These are phyloP conservation scores for Austroboletus rostrupii DNA, from an alignment of 1,284 basidiomycete species.

Conservation along the genomic window DNA sequence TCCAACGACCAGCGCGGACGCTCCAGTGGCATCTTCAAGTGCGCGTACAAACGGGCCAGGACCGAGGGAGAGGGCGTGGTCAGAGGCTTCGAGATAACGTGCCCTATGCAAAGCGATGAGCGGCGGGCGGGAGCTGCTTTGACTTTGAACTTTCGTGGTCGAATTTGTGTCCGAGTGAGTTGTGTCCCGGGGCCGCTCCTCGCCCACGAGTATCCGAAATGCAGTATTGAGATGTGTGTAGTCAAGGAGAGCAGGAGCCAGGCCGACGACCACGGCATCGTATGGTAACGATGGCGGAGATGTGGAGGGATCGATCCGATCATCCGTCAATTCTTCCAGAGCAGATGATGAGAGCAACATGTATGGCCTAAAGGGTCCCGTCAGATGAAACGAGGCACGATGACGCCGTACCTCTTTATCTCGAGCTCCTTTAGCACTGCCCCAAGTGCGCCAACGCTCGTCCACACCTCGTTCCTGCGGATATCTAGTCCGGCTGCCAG, in stretches of 20 bases:
- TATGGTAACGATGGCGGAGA: conserved; percentile 21
- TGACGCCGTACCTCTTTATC: conserved; percentile 38
- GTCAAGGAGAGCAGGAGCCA: conserved; percentile 50
- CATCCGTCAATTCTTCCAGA: conserved; percentile 42
- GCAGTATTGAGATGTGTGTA: conserved; percentile 62
- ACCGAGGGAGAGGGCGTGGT: conserved; percentile 56
- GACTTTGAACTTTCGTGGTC: neutral
- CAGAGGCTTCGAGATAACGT: conserved; percentile 42
- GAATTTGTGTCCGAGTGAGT: neutral
- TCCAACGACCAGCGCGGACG: conserved; percentile 54
- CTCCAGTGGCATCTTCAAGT: conserved; percentile 52
- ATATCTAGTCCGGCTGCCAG: conserved; percentile 50
- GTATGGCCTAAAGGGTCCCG: conserved; percentile 42
- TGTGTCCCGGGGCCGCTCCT: conserved; percentile 5
- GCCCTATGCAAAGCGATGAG: conserved; percentile 60
- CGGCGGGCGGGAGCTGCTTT: conserved; percentile 12
- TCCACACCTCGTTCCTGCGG: conserved; percentile 42
- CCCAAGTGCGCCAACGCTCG: conserved; percentile 60
- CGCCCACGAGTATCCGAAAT: conserved; percentile 55
- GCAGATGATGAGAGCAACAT: conserved; percentile 60
- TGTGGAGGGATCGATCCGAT: neutral
- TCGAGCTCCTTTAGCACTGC: conserved; percentile 39
- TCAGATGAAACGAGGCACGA: neutral
- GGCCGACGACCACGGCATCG: conserved; percentile 67
- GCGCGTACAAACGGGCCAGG: conserved; percentile 68